Conservation (phyloP, 768 basidiomycete species). For the Chalciporus chontae region DNA sequence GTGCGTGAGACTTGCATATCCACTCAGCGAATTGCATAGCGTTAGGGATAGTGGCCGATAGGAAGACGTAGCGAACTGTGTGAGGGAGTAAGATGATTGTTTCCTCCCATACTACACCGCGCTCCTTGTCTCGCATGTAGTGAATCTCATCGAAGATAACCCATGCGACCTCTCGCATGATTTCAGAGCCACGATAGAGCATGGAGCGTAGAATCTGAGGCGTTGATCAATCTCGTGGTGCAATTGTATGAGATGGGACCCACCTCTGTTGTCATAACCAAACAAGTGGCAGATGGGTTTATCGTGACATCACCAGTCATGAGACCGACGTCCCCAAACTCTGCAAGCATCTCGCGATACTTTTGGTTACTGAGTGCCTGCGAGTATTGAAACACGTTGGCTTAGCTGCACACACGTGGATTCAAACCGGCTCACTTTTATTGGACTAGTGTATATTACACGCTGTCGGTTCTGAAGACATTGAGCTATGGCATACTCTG, state of each 20-base stretch:
- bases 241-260: neutral
- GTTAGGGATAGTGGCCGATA: slow-evolving; percentile 98
- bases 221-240: neutral
- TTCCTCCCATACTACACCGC: slow-evolving; percentile 99
- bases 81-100: slow-evolving; percentile 97
- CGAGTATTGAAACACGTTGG: slow-evolving; percentile 17
- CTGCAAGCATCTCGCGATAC: slow-evolving; percentile 95
- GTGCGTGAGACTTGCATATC: slow-evolving; percentile 96
- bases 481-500: slow-evolving; percentile 98
- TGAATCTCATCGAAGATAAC: slow-evolving; percentile 99
- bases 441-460: slow-evolving; percentile 98
- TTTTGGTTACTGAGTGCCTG: slow-evolving; percentile 99
- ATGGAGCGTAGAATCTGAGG: slow-evolving; percentile 93
- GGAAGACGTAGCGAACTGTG: slow-evolving; percentile 94
- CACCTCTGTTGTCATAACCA: slow-evolving; percentile 99
- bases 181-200: slow-evolving; percentile 97
- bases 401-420: slow-evolving; percentile 10
- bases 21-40: slow-evolving; percentile 99
- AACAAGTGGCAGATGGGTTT: slow-evolving; percentile 92
- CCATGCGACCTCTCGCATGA: slow-evolving; percentile 99
- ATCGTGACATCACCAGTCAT: slow-evolving; percentile 99
- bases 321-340: slow-evolving; percentile 96
- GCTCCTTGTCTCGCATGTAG: slow-evolving; percentile 99
- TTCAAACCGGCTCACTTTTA: slow-evolving; percentile 70
- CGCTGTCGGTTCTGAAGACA: slow-evolving; percentile 91